Base-by-base conservation (phyloP, 2,329 filamentous ascomycete genomes). In the Periglandula ipomoeae region DNA sequence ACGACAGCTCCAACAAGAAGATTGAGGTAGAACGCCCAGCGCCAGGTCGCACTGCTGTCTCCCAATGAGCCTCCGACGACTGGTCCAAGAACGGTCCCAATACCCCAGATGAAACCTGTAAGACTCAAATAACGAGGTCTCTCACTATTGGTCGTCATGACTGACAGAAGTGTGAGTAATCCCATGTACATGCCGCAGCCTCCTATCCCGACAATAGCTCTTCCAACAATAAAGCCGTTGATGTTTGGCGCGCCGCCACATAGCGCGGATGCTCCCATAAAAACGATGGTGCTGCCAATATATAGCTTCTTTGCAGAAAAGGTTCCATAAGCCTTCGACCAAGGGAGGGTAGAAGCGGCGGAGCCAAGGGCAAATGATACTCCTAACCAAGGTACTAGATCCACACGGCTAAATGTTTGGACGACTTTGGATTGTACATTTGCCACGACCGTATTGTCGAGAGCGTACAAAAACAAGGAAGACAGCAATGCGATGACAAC, bases 121-220 rank as follows among this genome's bases (percentile, higher is more conserved):
- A 61, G 53, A 30, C 71, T 70, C 6, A 59, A 61, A 32, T 63
- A 66, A 11, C 66, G 47, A 7, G 65, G 61, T 3, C 64, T 50
- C 38, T 56, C 58, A 13, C 56, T 55, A 9, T 65, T 56, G 3
- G 64, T 63, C 1, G 66, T 63, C 4, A 58, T 61, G 47, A 63
- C 61, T 8, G 62, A 60, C 19, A 74, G 66, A 48, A 76, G 66
- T 19, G 63, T 63, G 24, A 67, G 55, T 1, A 61, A 61, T 1
- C 72, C 74, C 17, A 69, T 70, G 54, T 73, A 73, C 43, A 68
- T 70, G 19, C 69, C 69, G 11, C 73, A 64, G 9, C 71, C 60
- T 30, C 72, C 72, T 17, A 65, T 51, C 5, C 65, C 65, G 0
- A 63, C 58, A 19, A 68, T 55, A 10, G 61, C 63, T 10, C 65